Base-by-base conservation (phyloP, 805 yeast species). In the Yarrowia sp. region DNA sequence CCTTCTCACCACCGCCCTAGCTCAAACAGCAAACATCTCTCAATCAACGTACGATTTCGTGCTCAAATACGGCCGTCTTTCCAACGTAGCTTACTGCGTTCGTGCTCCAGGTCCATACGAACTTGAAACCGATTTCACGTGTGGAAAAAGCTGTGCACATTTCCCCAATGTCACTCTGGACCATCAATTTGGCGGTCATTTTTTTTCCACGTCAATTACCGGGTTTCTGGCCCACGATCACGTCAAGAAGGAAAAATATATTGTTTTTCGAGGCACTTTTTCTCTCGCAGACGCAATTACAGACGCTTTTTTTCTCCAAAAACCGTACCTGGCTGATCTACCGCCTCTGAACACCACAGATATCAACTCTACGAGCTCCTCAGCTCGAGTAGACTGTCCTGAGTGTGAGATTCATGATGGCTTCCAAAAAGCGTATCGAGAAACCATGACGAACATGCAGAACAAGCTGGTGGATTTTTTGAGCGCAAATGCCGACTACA, bases 401-500 rank as follows among this genome's bases (percentile, higher is more conserved):
- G 44, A 22, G 2, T 52, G 59, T 6, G 59, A 35, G 14, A 26
- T 52, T 26, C 44, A 35, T 28, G 59, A 52, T 11, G 59, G 59
- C 12, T 52, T 52, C 12, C 44, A 35, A n/a, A 52, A 52, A 44
- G 59, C 59, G 2, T 52, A 35, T 33, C 9, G 44, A 10, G 59
- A 52, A 10, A 52, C 59, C n/a, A 35, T 52, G 59, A 17, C 6
- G 16, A 52, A 52, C 33, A 35, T 36, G 11, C 40, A 33, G n/a
- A 3, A n/a, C 24, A 4, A 52, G 6, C 12, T 52, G 44, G 28
- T 36, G 10, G 32, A 8, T 2, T 33, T 33, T 35, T 19, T 33
- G 21, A 10, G 11, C 10, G 26, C 14, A 4, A 49, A 80, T 70
- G 82, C 85, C 0, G 80, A 78, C 21, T 86, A 85, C 71, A 71